Evolutionary conservation across 768 basidiomycete species (phyloP).

Genomic region (Dentipellis sp.): DNA sequence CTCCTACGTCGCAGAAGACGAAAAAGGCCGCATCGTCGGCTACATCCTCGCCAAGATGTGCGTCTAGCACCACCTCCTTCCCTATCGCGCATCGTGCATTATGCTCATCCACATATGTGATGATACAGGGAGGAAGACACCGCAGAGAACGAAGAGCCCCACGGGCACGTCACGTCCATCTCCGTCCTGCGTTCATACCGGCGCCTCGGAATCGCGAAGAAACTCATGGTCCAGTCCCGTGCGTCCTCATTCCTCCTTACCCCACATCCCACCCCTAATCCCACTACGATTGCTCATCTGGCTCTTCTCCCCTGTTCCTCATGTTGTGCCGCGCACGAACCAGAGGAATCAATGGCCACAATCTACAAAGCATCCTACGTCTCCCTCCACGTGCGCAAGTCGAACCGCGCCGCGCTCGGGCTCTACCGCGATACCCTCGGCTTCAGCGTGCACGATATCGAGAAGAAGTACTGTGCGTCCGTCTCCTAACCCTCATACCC

Average conservation of each 20-base stretch:
- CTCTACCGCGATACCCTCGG: constrained; percentile 87
- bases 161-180: constrained; percentile 96
- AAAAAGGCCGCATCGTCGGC: constrained; percentile 82
- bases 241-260: constrained; percentile 21
- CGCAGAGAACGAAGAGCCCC: constrained; percentile 50
- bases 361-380: constrained; percentile 82
- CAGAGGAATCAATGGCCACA: constrained; percentile 81
- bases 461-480: constrained; percentile 75
- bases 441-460: constrained; percentile 78
- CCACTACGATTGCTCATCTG: constrained; percentile 20
- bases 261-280: not conserved
- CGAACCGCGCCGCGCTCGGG: constrained; percentile 86
- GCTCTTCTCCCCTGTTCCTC: not conserved
- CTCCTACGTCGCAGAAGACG: constrained; percentile 88
- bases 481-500: too few species aligned
- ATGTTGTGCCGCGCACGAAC: not conserved
- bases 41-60: constrained; percentile 97
- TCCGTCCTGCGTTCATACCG: constrained; percentile 87
- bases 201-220: constrained; percentile 87
- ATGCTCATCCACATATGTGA: not conserved
- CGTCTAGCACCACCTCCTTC: constrained; percentile 15
- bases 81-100: not conserved
- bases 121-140: constrained; percentile 52
- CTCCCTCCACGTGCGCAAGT: constrained; percentile 87
- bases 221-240: constrained; percentile 92